Base-by-base conservation (phyloP, 1,284 basidiomycete genomes). In the Entoloma clypeatum region DNA sequence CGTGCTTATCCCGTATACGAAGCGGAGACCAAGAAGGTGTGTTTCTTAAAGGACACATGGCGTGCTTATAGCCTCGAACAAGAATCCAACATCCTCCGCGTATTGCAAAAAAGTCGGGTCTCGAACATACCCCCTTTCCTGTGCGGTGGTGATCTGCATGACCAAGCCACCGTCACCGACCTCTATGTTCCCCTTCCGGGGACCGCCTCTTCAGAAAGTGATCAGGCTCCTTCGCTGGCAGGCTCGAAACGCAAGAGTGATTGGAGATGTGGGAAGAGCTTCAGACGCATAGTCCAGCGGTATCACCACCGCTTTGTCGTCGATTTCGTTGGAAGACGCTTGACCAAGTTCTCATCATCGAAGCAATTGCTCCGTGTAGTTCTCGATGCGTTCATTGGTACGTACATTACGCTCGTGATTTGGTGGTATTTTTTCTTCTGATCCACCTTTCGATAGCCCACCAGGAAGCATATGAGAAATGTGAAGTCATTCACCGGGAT, bases 401-500 rank as follows among this genome's bases (percentile, higher is more conserved):
- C 27, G 49, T 24, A 27, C 10, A 24, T 7, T 30, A 14, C 7
- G 10, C 36, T 25, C 5, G 3, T 30, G 6, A 6, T 16, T 18
- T 25, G 7, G 27, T 10, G 3, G 24, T 10, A 16, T 39, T 17
- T 30, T 17, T 19, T 14, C 6, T 10, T 17, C 21, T 39, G 7
- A 45, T 11, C 5, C 11, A 10, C 24, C n/a, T 6, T 39, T 16
- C 39, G n/a, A n/a, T n/a, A 64, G 64, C 54, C 4, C 59, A 63
- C 33, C 19, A 45, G 4, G 45, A 48, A 5, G 60, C 63, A 7
- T 64, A 53, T 27, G 36, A 48, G 16, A 44, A 43, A 14, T 50
- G 53, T 7, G 24, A 45, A 0, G 48, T 60, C 18, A 48, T 67
- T 2, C 64, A 68, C 46, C 55, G 62, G 0, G 63, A 69, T 36